phyloP scores from a whole-genome alignment of 768 basidiomycete genomes.

The Fibroporia radiculosa region DNA sequence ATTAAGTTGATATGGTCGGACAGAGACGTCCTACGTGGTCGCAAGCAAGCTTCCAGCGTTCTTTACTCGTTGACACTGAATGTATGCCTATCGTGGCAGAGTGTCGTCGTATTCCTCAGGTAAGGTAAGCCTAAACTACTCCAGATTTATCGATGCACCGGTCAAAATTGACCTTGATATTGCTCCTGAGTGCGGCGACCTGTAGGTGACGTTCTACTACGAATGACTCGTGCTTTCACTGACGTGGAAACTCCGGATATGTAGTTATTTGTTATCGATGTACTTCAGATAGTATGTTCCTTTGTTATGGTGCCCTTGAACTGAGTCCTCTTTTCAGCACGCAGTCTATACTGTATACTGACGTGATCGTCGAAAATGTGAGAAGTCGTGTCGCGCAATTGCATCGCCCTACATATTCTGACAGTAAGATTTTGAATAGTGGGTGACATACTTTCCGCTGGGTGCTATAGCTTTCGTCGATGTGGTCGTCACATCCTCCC shows the following conservation, averaged over 20 bases:
- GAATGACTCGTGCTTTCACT: too few relatives aligned
- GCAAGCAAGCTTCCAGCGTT: not conserved
- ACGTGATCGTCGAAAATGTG: not conserved
- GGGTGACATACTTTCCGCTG: slow-evolving; percentile 13
- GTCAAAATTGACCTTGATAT: too few relatives aligned
- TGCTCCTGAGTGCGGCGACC: not conserved
- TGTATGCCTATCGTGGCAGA: slow-evolving; percentile 1
- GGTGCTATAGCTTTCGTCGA: slow-evolving; percentile 9
- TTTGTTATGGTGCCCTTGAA: not conserved
- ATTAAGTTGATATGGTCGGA: too few relatives aligned
- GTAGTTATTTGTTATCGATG: slow-evolving; percentile 2
- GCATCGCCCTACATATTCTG: not conserved
- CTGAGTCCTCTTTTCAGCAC: not conserved
- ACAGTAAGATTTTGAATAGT: slow-evolving; percentile 1
- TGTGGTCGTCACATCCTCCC: slow-evolving; percentile 10
- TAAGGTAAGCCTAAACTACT: slow-evolving; percentile 4
- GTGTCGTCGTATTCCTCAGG: slow-evolving; percentile 6
- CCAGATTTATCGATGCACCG: too few relatives aligned
- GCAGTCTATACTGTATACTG: not conserved
- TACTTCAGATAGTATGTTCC: not conserved
- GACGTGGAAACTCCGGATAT: too few relatives aligned
- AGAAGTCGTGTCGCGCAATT: not conserved
- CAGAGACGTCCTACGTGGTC: not conserved
- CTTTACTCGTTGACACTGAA: not conserved
- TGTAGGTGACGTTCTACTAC: not conserved